Evolutionary conservation across 768 basidiomycete genomes (phyloP).

Genomic region (Phanerochaete carnosa): DNA sequence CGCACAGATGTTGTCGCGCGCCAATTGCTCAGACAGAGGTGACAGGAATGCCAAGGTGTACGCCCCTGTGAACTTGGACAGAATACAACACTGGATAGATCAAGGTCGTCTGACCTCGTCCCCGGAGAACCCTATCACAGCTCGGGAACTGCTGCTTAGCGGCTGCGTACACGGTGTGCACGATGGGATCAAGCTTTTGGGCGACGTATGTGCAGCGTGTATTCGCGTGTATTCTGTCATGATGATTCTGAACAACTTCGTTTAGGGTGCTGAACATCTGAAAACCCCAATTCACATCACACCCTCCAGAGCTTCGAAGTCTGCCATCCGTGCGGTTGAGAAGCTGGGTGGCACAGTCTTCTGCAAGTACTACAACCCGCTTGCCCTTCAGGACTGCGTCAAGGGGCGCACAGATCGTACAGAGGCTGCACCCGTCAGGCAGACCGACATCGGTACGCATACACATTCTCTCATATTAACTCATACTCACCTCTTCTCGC

Average conservation of each 20-base stretch:
- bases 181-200: conserved; percentile 90
- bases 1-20: not conserved
- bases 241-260: not conserved
- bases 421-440: conserved; percentile 80
- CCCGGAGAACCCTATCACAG: conserved; percentile 82
- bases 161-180: conserved; percentile 86
- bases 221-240: not conserved
- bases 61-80: conserved; percentile 83
- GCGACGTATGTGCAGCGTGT: conserved; percentile 49
- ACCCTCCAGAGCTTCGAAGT: conserved; percentile 82
- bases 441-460: conserved; percentile 31
- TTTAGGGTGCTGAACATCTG: conserved; percentile 63
- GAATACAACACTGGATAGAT: conserved; percentile 89
- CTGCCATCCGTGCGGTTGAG: conserved; percentile 85
- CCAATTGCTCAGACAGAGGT: not conserved
- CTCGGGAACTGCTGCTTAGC: conserved; percentile 77
- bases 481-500: not conserved
- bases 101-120: conserved; percentile 77
- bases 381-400: conserved; percentile 78
- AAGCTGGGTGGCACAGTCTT: conserved; percentile 76
- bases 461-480: not conserved
- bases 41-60: conserved; percentile 69
- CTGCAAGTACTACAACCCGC: conserved; percentile 88
- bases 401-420: conserved; percentile 68
- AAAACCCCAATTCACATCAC: conserved; percentile 73